Conservation (phyloP, 345 rosid genomes). For the rapeseed (Brassica napus) region Da-Ae NC_063439.1:12845001-12845500, state of each 20-base stretch:
- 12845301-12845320: slow-evolving; percentile 88
- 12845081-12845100: too few species aligned
- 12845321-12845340: slow-evolving; percentile 92
- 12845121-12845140: slow-evolving; percentile 71
- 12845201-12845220: slow-evolving; percentile 99
- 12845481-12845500: neutral
- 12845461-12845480: neutral
- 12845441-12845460: neutral
- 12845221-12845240: slow-evolving; percentile 78
- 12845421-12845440: neutral
- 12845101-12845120: too few species aligned
- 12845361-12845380: slow-evolving; percentile 69
- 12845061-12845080: too few species aligned
- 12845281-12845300: slow-evolving; percentile 81
- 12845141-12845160: slow-evolving; percentile 98
- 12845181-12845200: slow-evolving; percentile 80
- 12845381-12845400: slow-evolving; percentile 75
- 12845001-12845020: too few species aligned
- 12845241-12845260: slow-evolving; percentile 92
- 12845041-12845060: too few species aligned
- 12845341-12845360: slow-evolving; percentile 64
- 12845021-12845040: too few species aligned
- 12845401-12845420: slow-evolving; percentile 8
- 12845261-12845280: slow-evolving; percentile 73
- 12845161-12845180: slow-evolving; percentile 78